Evolutionary conservation across 2,329 filamentous ascomycete species (phyloP).

Genomic region (Colletotrichum cereale): DNA sequence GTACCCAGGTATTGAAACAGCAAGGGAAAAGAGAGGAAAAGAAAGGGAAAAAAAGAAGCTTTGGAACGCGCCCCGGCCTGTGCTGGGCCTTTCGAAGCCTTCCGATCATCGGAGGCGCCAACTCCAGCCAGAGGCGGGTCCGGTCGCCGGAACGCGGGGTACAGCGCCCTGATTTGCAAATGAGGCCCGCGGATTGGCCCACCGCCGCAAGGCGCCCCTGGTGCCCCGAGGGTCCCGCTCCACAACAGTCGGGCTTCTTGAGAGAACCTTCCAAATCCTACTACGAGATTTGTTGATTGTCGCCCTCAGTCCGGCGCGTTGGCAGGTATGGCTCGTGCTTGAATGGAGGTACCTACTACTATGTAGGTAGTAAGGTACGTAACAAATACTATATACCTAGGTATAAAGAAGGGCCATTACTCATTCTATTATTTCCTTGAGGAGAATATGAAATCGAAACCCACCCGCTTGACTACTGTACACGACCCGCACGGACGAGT

Average conservation of each 20-base stretch:
- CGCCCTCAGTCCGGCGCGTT: not conserved
- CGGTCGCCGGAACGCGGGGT: constrained; percentile 54
- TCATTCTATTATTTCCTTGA: not conserved
- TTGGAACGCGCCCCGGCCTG: constrained; percentile 16
- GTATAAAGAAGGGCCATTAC: not conserved
- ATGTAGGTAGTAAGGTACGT: not conserved
- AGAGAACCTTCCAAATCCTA: constrained; percentile 31
- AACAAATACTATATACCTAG: too few relatives aligned
- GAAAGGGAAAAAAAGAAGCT: constrained; percentile 31
- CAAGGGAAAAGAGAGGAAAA: too few relatives aligned
- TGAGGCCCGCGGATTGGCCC: constrained; percentile 46
- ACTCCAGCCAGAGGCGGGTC: constrained; percentile 41
- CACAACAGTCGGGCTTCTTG: not conserved
- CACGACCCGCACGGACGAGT: constrained; percentile 35
- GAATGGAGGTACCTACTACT: not conserved
- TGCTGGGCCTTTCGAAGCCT: not conserved
- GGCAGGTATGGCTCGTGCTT: not conserved
- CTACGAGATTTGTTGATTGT: constrained; percentile 11
- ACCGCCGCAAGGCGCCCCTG: constrained; percentile 28
- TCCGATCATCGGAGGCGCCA: constrained; percentile 51
- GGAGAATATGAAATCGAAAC: not conserved
- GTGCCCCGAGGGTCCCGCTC: constrained; percentile 4
- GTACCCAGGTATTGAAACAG: not conserved
- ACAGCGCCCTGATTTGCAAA: constrained; percentile 50
- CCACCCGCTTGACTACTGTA: constrained; percentile 23